A percentile compares a stretch with the other conserved stretches of the same genome.
These are phyloP conservation scores for Tieghemostelium lacteum DNA, from an alignment of 78 protist species.

Conservation along the genomic window DNA sequence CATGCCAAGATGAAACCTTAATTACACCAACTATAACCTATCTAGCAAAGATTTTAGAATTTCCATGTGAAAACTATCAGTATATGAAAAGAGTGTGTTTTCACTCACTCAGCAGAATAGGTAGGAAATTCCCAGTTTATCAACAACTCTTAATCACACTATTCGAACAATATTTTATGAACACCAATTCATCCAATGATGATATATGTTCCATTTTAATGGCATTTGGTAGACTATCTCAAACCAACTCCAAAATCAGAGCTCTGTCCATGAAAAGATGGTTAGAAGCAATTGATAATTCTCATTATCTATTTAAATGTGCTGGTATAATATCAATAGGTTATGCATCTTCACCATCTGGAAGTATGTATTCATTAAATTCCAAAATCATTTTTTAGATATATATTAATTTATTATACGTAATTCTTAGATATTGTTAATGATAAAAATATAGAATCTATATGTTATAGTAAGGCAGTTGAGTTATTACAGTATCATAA, in stretches of 20 bases:
- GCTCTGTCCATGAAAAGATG: constrained; percentile 34
- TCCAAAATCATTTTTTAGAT: background rate
- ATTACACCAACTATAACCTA: constrained; percentile 54
- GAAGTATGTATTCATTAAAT: constrained; percentile 29
- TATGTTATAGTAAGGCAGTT: constrained; percentile 54
- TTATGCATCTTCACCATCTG: constrained; percentile 82
- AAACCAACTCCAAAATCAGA: constrained; percentile 70
- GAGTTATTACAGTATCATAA: constrained; percentile 72
- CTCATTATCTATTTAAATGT: constrained; percentile 21
- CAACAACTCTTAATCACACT: constrained; percentile 25
- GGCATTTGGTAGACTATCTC: constrained; percentile 57
- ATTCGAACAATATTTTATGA: constrained; percentile 50
- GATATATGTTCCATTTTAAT: constrained; percentile 30
- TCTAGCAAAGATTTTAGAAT: constrained; percentile 63
- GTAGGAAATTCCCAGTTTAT: constrained; percentile 57
- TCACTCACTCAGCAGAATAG: constrained; percentile 69
- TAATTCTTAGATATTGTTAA: constrained; percentile 41
- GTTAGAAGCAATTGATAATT: constrained; percentile 67
- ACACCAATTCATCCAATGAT: constrained; percentile 1
- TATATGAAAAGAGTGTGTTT: constrained; percentile 51
- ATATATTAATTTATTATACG: background rate
- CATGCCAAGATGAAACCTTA: constrained; percentile 70
- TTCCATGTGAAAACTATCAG: constrained; percentile 54
- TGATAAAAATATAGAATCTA: constrained; percentile 67
- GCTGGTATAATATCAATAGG: constrained; percentile 81